Percentiles rank a stretch among this genome's conserved stretches.
Evolutionary conservation across 225 moss, liverwort and hornwort species (phyloP).

Genomic region (Polytrichum commune): DNA sequence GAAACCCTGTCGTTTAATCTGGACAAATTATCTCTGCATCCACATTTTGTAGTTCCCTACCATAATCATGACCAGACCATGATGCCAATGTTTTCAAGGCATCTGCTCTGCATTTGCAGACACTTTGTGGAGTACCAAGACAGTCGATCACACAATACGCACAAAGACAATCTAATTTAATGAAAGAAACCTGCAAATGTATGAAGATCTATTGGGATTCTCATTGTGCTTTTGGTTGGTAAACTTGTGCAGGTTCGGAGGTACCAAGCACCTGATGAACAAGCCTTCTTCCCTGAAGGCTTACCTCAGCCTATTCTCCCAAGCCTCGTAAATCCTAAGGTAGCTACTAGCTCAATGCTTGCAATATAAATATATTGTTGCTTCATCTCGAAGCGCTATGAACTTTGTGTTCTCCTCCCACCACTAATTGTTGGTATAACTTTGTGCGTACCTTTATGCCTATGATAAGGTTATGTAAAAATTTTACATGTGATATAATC

Average conservation of each 20-base stretch:
- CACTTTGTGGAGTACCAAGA: background rate
- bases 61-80: no score
- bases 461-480: background rate
- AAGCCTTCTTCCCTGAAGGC: conserved; percentile 66
- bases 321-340: conserved; percentile 48
- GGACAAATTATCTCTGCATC: no score
- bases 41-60: no score
- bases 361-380: background rate
- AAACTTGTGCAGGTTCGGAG: conserved; percentile 64
- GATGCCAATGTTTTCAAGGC: background rate
- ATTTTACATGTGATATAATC: background rate
- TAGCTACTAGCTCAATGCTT: conserved; percentile 20
- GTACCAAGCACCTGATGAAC: conserved; percentile 84
- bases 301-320: conserved; percentile 74
- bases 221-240: background rate
- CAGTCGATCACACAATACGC: background rate
- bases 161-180: background rate
- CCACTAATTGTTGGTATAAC: background rate
- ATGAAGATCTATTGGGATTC: background rate
- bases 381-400: background rate
- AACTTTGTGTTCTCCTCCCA: background rate
- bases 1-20: background rate
- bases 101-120: background rate
- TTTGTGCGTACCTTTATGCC: background rate
- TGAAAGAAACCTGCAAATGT: background rate